Evolutionary conservation across 331 rosid species (phyloP), one percentile per base, ranked within the genome.

Genomic region (Dryas integrifolia): DNA sequence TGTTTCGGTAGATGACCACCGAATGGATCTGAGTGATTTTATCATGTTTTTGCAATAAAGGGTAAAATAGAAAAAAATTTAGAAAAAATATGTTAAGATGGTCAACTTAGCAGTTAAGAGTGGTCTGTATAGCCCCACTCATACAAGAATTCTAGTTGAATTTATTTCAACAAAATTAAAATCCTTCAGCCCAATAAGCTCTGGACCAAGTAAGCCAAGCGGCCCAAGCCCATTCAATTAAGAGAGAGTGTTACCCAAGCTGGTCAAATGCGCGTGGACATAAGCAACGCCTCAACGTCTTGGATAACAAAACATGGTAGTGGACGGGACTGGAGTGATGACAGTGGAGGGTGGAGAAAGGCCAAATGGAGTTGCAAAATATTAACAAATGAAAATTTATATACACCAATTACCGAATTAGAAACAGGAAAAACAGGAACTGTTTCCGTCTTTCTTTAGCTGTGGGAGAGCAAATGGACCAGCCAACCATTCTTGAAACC

Each of bases 241-340:
- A 18, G 35, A 40, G 48, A 67, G 14, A 26, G 35, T 38, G 48
- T 16, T 9, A 5, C 26, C 30, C 48, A 18, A 38, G 49, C 72
- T 5, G 48, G 49, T 18, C 30, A 0, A 14, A 9, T 43, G 63
- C 21, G 57, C 48, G 74, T 69, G 26, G 16, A 30, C 58, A 38
- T 47, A 16, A 46, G 4, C 7, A 6, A 44, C 24, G 1, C 38
- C 30, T 3, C 21, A 21, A 30, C 14, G 26, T 9, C 44, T 64
- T 21, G 65, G 75, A 57, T 70, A 70, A 69, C 70, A 65, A 65
- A 49, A 15, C 10, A 58, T 44, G 65, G 65, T 56, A 70, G 80
- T 80, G 81, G 85, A 74, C 58, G 70, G 77, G 43, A 69, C 80
- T 7, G 50, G 60, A 80, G 71, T 10, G 65, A 1, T 13, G 65